A percentile compares a stretch with the other conserved stretches of the same genome.
These are phyloP conservation scores for Pythium chondricola DNA, from an alignment of 352 stramenopile species.

Conservation along the genomic window DNA sequence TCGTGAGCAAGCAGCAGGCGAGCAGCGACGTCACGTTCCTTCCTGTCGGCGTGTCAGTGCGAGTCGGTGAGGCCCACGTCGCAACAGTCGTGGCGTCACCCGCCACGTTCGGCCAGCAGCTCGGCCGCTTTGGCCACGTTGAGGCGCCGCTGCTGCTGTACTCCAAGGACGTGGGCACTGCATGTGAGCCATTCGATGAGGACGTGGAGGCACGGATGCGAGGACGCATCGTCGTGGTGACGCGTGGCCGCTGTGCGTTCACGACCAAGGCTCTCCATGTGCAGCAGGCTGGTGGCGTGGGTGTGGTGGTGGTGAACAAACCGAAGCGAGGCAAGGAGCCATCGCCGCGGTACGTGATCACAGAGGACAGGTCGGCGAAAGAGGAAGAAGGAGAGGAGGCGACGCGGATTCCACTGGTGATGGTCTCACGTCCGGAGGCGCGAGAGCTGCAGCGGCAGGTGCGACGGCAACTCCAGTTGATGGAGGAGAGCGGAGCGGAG, in stretches of 20 bases:
- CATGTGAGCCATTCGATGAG: constrained; percentile 30
- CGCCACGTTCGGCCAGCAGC: constrained; percentile 52
- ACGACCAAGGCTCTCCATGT: constrained; percentile 64
- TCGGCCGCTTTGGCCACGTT: constrained; percentile 32
- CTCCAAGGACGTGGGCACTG: constrained; percentile 31
- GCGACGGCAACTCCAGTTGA: constrained; percentile 10
- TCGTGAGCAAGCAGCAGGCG: constrained; percentile 7
- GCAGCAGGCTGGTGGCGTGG: constrained; percentile 46
- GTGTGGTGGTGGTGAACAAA: constrained; percentile 70
- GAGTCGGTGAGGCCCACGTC: constrained; percentile 48
- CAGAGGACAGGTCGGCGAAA: constrained; percentile 37
- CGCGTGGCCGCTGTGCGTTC: constrained; percentile 70
- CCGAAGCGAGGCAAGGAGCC: too few relatives aligned
- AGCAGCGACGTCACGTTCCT: constrained; percentile 11
- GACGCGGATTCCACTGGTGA: constrained; percentile 63
- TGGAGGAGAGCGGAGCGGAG: not conserved
- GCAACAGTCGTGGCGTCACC: constrained; percentile 63
- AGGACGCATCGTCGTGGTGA: constrained; percentile 64
- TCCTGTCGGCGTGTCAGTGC: constrained; percentile 55
- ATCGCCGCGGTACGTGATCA: constrained; percentile 63
- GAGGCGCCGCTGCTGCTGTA: constrained; percentile 54
- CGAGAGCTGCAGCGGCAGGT: constrained; percentile 35
- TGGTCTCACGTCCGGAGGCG: constrained; percentile 52
- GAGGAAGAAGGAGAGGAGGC: constrained; percentile 32
- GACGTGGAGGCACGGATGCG: constrained; percentile 17